phyloP scores from a whole-genome alignment of 2,329 filamentous ascomycete genomes.

The Fusarium gaditjirri region DNA sequence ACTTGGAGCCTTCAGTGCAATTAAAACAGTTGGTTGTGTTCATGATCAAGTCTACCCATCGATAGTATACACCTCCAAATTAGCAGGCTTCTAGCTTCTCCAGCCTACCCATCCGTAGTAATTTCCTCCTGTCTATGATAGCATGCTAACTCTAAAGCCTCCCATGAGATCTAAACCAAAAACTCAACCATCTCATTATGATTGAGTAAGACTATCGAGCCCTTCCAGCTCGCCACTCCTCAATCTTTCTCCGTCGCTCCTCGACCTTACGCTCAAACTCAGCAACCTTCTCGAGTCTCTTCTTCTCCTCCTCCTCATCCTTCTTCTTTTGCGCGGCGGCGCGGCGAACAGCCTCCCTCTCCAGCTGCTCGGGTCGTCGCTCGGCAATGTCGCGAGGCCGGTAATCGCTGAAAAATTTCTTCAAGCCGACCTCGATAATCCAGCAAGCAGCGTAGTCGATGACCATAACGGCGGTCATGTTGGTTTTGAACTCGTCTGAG shows the following conservation, averaged over 20 bases:
- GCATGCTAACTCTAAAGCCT: conserved; percentile 25
- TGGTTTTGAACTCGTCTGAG: conserved; percentile 85
- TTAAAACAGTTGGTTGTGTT: conserved; percentile 17
- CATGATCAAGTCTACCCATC: conserved; percentile 35
- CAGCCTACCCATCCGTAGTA: not conserved
- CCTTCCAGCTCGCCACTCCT: conserved; percentile 57
- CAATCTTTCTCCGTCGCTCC: conserved; percentile 60
- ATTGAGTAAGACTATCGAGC: not conserved
- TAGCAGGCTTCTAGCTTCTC: not conserved
- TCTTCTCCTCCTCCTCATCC: conserved; percentile 63
- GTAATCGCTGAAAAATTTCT: conserved; percentile 88
- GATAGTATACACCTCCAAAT: conserved; percentile 29
- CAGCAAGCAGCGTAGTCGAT: conserved; percentile 89
- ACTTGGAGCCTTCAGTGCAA: not conserved
- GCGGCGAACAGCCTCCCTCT: conserved; percentile 74
- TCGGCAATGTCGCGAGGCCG: conserved; percentile 92
- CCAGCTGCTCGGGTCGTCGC: conserved; percentile 85
- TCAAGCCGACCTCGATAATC: conserved; percentile 86
- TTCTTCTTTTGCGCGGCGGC: conserved; percentile 59
- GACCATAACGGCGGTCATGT: conserved; percentile 85
- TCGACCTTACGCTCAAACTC: conserved; percentile 69
- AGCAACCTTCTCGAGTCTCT: conserved; percentile 64
- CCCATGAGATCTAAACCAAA: conserved; percentile 18
- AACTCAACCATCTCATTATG: not conserved
- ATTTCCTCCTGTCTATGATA: conserved; percentile 25